Evolutionary conservation across 441 rosid genomes (phyloP).

Genomic region (Adansonia rubrostipa): DNA sequence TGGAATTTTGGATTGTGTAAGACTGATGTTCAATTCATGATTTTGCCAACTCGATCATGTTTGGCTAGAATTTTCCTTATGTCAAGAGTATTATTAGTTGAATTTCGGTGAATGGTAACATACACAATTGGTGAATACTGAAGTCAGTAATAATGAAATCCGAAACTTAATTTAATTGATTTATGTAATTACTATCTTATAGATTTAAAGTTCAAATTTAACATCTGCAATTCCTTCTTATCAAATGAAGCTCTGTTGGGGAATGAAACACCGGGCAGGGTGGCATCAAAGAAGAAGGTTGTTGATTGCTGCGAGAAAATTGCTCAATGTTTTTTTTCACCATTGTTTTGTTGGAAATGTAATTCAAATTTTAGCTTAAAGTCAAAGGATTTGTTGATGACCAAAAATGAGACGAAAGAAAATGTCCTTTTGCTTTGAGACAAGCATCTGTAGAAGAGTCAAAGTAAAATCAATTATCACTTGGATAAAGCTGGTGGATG

Average conservation of each 20-base stretch:
- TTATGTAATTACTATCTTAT: no score
- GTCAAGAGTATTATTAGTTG: not conserved
- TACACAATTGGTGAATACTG: not conserved
- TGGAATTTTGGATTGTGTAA: no score
- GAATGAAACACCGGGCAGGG: not conserved
- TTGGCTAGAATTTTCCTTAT: not conserved
- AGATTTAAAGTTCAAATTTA: no score
- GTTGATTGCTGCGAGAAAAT: not conserved
- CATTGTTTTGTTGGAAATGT: not conserved
- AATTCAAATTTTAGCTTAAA: not conserved
- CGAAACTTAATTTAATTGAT: no score
- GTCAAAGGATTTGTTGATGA: not conserved
- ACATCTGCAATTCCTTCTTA: no score
- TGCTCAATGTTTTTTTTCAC: not conserved
- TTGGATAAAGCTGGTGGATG: constrained; percentile 21
- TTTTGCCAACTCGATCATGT: not conserved
- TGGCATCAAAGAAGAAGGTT: not conserved
- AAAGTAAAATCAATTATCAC: not conserved
- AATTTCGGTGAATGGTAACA: not conserved
- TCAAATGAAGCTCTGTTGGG: not conserved
- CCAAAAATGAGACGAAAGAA: not conserved
- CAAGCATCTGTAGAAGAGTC: constrained; percentile 8
- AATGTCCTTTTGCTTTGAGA: constrained; percentile 2
- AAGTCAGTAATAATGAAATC: not conserved
- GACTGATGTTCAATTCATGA: not conserved